Evolutionary conservation across 768 basidiomycete genomes (phyloP), one percentile per base, ranked within the genome.

Genomic region (Kondoa malvinella): DNA sequence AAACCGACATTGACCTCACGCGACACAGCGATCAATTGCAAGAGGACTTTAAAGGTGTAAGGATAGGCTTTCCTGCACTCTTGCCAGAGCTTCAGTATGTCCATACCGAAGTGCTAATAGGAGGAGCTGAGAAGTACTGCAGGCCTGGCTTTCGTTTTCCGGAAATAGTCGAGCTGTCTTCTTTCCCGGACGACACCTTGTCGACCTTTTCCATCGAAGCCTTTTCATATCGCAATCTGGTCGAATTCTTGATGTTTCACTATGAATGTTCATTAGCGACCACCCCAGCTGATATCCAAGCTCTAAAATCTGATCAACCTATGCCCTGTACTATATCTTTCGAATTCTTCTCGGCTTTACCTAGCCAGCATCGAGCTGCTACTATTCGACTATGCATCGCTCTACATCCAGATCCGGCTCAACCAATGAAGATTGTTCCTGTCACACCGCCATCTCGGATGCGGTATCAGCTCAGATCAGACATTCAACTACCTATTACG

Each of bases 181-280:
- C 29, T 33, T 17, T 3, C 12, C 3, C 16, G 27, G 61, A 63
- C 32, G n/a, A 31, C 27, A 27, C n/a, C 29, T n/a, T 63, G 27
- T 17, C n/a, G 32, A 30, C 61, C 27, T 63, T 63, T 29, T 63
- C 29, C 32, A 34, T 63, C 16, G 61, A 63, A 32, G 61, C 61
- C 32, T 16, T 15, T 12, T 31, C 61, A 3, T 63, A 31, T n/a
- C 61, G 33, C 27, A 63, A 27, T 16, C 61, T 63, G 3, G 17
- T 63, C 30, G 29, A 63, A 32, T 63, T 26, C 61, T 34, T 63
- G 27, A 27, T 63, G 26, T 63, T 16, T 17, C n/a, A 12, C 29
- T 27, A 21, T 29, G 61, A 63, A 17, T 3, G 8, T 8, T 17
- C 15, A 21, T 26, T 63, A 29, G 15, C 30, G 3, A 33, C 61